phyloP scores from a whole-genome alignment of 441 rosid genomes.

The Erodium chrysanthum region DNA sequence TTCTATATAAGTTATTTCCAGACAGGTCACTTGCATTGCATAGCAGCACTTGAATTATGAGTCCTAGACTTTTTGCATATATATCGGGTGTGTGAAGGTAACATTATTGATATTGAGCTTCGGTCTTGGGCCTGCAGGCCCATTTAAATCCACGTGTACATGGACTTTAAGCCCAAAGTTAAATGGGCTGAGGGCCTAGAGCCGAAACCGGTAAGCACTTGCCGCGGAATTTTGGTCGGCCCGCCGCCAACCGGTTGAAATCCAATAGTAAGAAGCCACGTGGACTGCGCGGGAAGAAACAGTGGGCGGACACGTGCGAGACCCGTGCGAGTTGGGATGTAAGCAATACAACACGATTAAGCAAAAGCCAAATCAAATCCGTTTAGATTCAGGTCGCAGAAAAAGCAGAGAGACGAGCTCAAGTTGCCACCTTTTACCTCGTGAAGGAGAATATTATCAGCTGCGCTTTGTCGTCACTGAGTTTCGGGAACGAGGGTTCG shows the following conservation, averaged over 20 bases:
- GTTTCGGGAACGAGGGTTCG: background rate
- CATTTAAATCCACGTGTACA: background rate
- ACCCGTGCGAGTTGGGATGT: background rate
- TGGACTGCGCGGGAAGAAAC: background rate
- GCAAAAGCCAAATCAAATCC: too few species aligned
- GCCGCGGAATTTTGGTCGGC: background rate
- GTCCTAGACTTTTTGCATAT: too few species aligned
- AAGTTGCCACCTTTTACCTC: slow-evolving; percentile 1
- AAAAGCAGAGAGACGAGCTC: background rate
- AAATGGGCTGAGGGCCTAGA: background rate
- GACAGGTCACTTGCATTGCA: too few species aligned
- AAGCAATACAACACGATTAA: too few species aligned
- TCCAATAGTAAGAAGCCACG: background rate
- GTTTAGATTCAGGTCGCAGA: background rate
- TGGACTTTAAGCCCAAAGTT: background rate
- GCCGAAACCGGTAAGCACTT: background rate
- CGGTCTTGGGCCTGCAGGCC: background rate
- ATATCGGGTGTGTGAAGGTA: too few species aligned
- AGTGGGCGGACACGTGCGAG: background rate
- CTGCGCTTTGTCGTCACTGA: background rate
- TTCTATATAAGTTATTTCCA: too few species aligned
- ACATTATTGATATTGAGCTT: background rate
- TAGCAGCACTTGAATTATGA: too few species aligned
- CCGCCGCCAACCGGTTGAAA: background rate
- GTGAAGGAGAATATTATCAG: background rate